phyloP scores from a whole-genome alignment of 495 filamentous ascomycete genomes.

The Clohesyomyces aquaticus region DNA sequence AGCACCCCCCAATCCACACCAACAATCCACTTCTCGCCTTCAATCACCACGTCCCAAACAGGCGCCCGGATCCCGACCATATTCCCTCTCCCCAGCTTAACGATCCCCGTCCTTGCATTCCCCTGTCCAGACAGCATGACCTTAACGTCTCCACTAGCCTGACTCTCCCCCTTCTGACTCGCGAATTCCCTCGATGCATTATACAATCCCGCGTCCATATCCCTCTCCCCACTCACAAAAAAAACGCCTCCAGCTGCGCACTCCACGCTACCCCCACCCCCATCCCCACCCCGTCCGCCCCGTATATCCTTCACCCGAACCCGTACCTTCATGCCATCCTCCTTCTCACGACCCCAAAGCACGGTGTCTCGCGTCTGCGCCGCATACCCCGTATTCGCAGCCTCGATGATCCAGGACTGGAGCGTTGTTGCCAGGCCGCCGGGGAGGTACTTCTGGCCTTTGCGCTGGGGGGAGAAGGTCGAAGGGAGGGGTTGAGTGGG shows the following conservation, averaged over 20 bases:
- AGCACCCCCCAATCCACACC: constrained; percentile 46
- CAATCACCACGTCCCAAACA: constrained; percentile 42
- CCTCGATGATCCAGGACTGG: constrained; percentile 47
- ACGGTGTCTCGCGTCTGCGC: constrained; percentile 14
- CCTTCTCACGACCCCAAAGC: constrained; percentile 28
- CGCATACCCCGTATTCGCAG: constrained; percentile 35
- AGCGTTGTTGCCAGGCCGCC: constrained; percentile 47
- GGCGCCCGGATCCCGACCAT: constrained; percentile 43
- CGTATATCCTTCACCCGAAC: background rate
- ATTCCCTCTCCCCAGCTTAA: constrained; percentile 29
- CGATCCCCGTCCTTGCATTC: constrained; percentile 4
- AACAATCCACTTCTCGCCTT: constrained; percentile 40
- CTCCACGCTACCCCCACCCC: constrained; percentile 9
- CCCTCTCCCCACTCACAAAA: constrained; percentile 19
- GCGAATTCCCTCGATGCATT: constrained; percentile 22
- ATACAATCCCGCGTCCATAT: constrained; percentile 1
- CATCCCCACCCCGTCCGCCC: background rate
- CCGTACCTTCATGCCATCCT: constrained; percentile 24
- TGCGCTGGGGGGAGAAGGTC: constrained; percentile 48
- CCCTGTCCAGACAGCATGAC: constrained; percentile 28
- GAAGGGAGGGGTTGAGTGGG: constrained; percentile 41
- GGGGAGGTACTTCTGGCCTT: constrained; percentile 47
- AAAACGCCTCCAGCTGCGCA: constrained; percentile 26
- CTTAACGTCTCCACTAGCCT: constrained; percentile 10
- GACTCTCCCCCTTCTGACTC: background rate